Conservation (phyloP, 805 yeast species). For the Sporopachydermia lactativora region DNA sequence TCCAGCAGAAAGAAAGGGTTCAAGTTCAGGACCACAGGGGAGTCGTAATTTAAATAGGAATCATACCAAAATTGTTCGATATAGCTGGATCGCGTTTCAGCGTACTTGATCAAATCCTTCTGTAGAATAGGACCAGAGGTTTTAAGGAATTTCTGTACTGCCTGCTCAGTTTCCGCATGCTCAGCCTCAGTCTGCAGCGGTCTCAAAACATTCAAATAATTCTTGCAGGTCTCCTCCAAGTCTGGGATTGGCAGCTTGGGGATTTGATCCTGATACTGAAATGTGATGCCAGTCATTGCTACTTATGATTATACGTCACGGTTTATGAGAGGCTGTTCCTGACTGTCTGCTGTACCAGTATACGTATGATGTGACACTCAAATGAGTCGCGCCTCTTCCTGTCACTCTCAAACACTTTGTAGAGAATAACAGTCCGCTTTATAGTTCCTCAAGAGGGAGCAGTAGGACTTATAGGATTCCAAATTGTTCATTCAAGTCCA, state of each 20-base stretch:
- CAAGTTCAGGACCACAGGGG: conserved; percentile 81
- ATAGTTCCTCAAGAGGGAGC: too few species aligned
- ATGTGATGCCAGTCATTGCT: conserved; percentile 26
- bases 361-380: too few species aligned
- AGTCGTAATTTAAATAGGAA: conserved; percentile 61
- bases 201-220: conserved; percentile 50
- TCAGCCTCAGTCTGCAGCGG: conserved; percentile 76
- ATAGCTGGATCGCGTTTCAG: conserved; percentile 55
- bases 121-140: conserved; percentile 47
- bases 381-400: too few species aligned
- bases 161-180: conserved; percentile 42
- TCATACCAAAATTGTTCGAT: conserved; percentile 91
- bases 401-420: too few species aligned
- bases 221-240: conserved; percentile 47
- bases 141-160: conserved; percentile 42
- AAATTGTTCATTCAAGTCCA: too few species aligned
- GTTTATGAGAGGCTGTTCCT: too few species aligned
- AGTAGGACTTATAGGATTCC: too few species aligned
- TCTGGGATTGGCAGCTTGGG: conserved; percentile 72
- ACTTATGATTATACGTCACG: conserved; percentile 5
- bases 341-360: too few species aligned
- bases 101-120: conserved; percentile 44
- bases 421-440: too few species aligned
- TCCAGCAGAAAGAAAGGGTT: conserved; percentile 85
- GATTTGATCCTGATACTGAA: conserved; percentile 42